Conservation (phyloP, 345 rosid species). For the Eutrema heterophyllum region DNA sequence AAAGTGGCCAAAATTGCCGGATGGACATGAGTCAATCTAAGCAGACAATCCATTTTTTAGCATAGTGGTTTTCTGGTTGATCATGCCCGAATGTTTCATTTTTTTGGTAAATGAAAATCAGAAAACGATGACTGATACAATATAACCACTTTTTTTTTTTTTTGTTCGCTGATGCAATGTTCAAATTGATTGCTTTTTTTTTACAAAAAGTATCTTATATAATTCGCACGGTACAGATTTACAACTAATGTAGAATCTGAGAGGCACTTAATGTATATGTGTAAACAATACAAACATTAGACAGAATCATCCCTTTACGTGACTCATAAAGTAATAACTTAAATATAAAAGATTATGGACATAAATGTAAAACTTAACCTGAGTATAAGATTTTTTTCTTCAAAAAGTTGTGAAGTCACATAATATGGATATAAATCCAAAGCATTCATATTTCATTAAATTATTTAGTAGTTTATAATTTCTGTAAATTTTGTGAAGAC, state of each 20-base stretch:
- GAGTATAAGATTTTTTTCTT: neutral
- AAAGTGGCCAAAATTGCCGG: neutral
- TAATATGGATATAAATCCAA: neutral
- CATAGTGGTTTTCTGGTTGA: neutral
- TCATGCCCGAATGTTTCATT: neutral
- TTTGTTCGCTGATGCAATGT: neutral
- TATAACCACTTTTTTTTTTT: neutral
- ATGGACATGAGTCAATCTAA: neutral
- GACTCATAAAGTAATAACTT: neutral
- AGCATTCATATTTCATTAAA: neutral
- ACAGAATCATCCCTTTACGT: no score
- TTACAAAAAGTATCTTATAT: neutral
- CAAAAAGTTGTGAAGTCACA: neutral
- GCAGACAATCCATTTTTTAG: neutral
- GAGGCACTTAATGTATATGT: neutral
- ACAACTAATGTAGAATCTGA: neutral
- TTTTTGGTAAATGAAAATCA: neutral
- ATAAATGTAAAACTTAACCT: constrained; percentile 1
- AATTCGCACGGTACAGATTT: neutral
- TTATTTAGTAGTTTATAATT: neutral
- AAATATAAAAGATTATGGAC: neutral
- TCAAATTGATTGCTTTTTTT: neutral
- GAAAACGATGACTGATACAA: neutral
- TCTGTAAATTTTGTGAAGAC: neutral
- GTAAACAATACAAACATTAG: neutral